phyloP scores from a whole-genome alignment of 768 basidiomycete species.

The Phaeotremella fagi region DNA sequence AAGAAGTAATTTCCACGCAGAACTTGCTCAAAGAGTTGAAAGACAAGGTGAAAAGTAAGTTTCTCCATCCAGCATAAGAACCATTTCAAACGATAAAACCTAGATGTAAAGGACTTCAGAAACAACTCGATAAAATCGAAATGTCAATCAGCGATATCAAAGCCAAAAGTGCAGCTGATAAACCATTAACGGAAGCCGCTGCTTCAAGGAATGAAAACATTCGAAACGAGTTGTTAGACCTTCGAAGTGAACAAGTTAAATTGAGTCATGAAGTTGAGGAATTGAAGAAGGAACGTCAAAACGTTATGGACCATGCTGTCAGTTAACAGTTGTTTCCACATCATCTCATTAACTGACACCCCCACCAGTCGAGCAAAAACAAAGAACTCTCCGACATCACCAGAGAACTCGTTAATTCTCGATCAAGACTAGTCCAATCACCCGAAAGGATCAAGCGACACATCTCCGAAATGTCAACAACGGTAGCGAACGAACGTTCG shows the following conservation, averaged over 20 bases:
- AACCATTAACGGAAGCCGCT: slow-evolving; percentile 55
- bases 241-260: slow-evolving; percentile 59
- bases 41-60: slow-evolving; percentile 34
- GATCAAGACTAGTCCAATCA: slow-evolving; percentile 78
- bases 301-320: slow-evolving; percentile 63
- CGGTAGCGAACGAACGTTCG: slow-evolving; percentile 66
- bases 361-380: slow-evolving; percentile 56
- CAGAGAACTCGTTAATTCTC: slow-evolving; percentile 62
- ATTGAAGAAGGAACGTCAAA: slow-evolving; percentile 67
- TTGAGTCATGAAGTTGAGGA: slow-evolving; percentile 59
- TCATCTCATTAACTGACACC: background rate
- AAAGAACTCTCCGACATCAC: slow-evolving; percentile 59
- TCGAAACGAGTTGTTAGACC: slow-evolving; percentile 66
- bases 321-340: slow-evolving; percentile 12
- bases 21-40: slow-evolving; percentile 53
- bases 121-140: slow-evolving; percentile 30
- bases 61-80: background rate
- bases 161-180: slow-evolving; percentile 61
- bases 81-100: background rate
- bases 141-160: slow-evolving; percentile 43
- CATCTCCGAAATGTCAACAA: slow-evolving; percentile 68
- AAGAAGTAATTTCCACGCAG: slow-evolving; percentile 22
- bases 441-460: slow-evolving; percentile 82
- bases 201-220: slow-evolving; percentile 64
- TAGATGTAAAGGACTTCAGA: slow-evolving; percentile 18